Conservation (phyloP, 108 stramenopile species). For the Chaetoceros muelleri region DNA sequence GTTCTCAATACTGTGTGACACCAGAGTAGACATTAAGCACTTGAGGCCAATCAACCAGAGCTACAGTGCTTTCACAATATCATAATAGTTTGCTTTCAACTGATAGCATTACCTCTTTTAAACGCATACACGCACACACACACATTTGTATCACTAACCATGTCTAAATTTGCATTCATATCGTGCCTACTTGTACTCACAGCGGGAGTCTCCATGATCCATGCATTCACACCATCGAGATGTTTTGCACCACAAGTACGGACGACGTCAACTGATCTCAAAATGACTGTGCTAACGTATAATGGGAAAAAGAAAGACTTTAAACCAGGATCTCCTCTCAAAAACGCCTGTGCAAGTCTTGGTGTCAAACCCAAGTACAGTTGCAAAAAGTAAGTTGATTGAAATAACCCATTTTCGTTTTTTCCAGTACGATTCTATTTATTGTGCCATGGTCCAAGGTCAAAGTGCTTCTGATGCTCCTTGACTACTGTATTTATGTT, state of each 20-base stretch:
- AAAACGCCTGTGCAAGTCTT: conserved; percentile 45
- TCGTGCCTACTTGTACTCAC: neutral
- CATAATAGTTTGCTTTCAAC: no score
- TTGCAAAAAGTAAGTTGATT: conserved; percentile 69
- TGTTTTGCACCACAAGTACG: neutral
- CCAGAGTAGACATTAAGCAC: no score
- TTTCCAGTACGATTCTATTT: no score
- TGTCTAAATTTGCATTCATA: neutral
- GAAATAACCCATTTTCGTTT: no score
- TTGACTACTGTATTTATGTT: no score
- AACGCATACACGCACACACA: no score
- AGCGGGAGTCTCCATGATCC: neutral
- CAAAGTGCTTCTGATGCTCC: no score
- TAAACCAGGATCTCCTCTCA: conserved; percentile 52
- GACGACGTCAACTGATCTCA: conserved; percentile 7
- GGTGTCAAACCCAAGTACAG: conserved; percentile 77
- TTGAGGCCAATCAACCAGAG: no score
- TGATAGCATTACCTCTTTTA: no score
- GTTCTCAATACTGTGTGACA: no score
- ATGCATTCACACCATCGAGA: neutral
- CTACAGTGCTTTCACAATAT: no score
- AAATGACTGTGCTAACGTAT: conserved; percentile 65
- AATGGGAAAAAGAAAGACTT: conserved; percentile 63
- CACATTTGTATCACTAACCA: neutral
- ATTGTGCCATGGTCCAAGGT: no score